These are phyloP conservation scores for Acacia concinna DNA, from an alignment of 331 rosid species.

Conservation along the genomic window DNA sequence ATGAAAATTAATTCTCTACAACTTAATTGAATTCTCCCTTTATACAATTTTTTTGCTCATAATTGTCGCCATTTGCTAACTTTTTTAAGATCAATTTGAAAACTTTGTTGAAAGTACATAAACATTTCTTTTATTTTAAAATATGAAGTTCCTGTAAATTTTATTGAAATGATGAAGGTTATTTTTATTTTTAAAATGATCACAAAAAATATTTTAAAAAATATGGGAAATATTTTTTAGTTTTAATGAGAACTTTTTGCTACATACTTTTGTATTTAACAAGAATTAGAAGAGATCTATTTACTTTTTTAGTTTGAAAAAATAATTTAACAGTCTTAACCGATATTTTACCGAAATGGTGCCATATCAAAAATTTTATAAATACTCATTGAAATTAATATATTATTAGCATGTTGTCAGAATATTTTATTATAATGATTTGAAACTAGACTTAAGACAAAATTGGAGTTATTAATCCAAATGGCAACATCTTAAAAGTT, in stretches of 20 bases:
- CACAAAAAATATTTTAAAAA: too few species aligned
- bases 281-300: too few species aligned
- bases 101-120: background rate
- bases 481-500: background rate
- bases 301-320: too few species aligned
- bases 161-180: background rate
- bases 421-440: background rate
- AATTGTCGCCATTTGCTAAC: background rate
- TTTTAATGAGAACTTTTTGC: too few species aligned
- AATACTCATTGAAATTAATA: background rate
- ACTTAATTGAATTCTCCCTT: too few species aligned
- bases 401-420: background rate
- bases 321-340: background rate
- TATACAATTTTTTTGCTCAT: background rate
- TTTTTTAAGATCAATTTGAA: background rate
- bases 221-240: too few species aligned
- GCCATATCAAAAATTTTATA: background rate
- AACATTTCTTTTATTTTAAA: background rate
- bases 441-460: background rate
- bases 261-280: too few species aligned
- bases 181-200: background rate
- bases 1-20: too few species aligned
- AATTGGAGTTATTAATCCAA: background rate
- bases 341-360: background rate
- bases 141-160: background rate